Percentiles rank a stretch among this genome's conserved stretches.
Evolutionary conservation across 441 rosid genomes (phyloP).

Genomic region (Pelargonium citronellum): DNA sequence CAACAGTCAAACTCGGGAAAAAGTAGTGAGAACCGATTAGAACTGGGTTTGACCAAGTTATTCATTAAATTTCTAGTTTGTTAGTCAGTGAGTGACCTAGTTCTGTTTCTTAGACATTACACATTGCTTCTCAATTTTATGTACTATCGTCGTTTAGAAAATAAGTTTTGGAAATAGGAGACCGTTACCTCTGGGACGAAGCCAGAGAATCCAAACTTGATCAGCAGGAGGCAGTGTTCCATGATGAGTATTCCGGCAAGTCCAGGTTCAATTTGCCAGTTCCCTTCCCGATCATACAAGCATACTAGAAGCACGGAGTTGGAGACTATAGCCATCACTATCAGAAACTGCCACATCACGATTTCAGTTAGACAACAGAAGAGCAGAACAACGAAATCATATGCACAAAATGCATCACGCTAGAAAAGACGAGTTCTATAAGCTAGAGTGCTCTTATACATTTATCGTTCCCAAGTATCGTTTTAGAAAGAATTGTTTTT

Average conservation of each 20-base stretch:
- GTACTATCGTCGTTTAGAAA: not conserved
- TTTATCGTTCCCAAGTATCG: no score
- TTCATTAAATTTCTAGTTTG: no score
- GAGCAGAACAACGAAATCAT: not conserved
- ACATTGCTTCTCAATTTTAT: not conserved
- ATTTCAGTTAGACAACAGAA: slow-evolving; percentile 7
- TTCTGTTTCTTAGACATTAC: not conserved
- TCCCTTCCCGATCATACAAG: slow-evolving; percentile 76
- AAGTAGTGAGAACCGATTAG: no score
- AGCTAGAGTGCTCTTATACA: no score
- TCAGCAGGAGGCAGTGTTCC: slow-evolving; percentile 67
- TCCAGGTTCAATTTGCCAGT: slow-evolving; percentile 90
- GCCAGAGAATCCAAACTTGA: slow-evolving; percentile 76
- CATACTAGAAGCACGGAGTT: slow-evolving; percentile 83
- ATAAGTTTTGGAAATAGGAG: not conserved
- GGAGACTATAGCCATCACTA: slow-evolving; percentile 90
- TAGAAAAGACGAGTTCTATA: no score
- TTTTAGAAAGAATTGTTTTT: no score
- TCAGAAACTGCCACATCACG: slow-evolving; percentile 45
- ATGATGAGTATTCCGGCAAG: slow-evolving; percentile 75
- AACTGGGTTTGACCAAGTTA: no score
- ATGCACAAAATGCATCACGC: not conserved
- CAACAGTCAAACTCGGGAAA: no score
- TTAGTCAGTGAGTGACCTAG: no score
- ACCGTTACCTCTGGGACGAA: slow-evolving; percentile 65